A percentile compares a stretch with the other conserved stretches of the same genome.
phyloP scores from a whole-genome alignment of 208 protist genomes.

The Wallacemonas sp. region DNA sequence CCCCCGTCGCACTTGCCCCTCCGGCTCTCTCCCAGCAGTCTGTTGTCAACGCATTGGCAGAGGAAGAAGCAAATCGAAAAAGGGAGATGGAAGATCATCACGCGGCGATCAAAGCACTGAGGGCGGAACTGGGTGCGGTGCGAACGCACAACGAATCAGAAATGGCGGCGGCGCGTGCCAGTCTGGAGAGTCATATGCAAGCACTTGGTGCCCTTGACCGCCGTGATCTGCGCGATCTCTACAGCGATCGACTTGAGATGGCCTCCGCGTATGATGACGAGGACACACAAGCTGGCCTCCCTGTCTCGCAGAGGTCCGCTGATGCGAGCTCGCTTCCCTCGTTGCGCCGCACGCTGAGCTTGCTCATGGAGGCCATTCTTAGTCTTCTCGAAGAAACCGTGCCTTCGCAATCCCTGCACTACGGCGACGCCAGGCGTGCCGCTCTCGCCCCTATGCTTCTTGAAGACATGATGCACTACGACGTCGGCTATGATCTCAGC shows the following conservation, averaged over 20 bases:
- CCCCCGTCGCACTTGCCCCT: background rate
- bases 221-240: conserved; percentile 18
- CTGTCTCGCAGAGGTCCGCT: conserved; percentile 5
- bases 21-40: background rate
- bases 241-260: conserved; percentile 14
- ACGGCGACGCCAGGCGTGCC: conserved; percentile 35
- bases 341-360: conserved; percentile 7
- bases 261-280: conserved; percentile 10
- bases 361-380: conserved; percentile 34
- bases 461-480: conserved; percentile 36
- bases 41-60: conserved; percentile 30
- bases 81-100: conserved; percentile 34
- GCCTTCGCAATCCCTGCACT: conserved; percentile 19
- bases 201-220: conserved; percentile 21
- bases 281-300: background rate
- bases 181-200: conserved; percentile 22
- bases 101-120: conserved; percentile 23
- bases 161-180: conserved; percentile 31
- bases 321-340: background rate
- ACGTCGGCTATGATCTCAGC: conserved; percentile 40
- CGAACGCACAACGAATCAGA: conserved; percentile 54
- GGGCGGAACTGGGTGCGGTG: conserved; percentile 43
- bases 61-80: conserved; percentile 21
- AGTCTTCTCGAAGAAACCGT: conserved; percentile 36
- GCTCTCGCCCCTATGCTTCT: conserved; percentile 43